Evolutionary conservation across 129 eudicot genomes (phyloP).

Genomic region (Mikania micrantha): DNA sequence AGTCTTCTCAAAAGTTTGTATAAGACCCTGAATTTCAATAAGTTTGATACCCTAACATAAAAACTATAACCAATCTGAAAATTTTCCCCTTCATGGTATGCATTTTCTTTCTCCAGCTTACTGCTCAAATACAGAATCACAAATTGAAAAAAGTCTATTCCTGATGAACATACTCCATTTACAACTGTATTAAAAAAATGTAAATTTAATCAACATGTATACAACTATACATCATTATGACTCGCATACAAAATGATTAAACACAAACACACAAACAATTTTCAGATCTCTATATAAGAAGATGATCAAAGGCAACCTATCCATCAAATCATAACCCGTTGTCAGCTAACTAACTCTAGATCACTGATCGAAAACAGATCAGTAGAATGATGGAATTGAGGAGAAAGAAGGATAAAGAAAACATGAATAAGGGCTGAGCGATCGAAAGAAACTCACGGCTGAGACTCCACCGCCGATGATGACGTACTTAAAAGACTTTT

Average conservation of each 20-base stretch:
- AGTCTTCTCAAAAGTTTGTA: not conserved
- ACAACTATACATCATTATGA: not conserved
- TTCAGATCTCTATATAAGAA: not conserved
- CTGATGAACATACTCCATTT: not conserved
- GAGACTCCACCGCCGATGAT: conserved; percentile 96
- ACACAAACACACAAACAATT: not conserved
- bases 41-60: not conserved
- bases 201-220: not conserved
- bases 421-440: not conserved
- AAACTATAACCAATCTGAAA: not conserved
- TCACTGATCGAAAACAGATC: not conserved
- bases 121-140: not conserved
- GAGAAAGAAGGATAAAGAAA: not conserved
- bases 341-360: not conserved
- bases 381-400: not conserved
- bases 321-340: not conserved
- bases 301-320: no score
- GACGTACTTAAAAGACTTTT: conserved; percentile 76
- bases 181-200: not conserved
- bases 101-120: not conserved
- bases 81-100: not conserved
- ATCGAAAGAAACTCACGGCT: conserved; percentile 51
- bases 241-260: not conserved
- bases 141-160: not conserved
- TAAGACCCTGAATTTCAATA: not conserved